Base-by-base conservation (phyloP, 2,329 filamentous ascomycete genomes). In the Colletotrichum eremochloae region DNA sequence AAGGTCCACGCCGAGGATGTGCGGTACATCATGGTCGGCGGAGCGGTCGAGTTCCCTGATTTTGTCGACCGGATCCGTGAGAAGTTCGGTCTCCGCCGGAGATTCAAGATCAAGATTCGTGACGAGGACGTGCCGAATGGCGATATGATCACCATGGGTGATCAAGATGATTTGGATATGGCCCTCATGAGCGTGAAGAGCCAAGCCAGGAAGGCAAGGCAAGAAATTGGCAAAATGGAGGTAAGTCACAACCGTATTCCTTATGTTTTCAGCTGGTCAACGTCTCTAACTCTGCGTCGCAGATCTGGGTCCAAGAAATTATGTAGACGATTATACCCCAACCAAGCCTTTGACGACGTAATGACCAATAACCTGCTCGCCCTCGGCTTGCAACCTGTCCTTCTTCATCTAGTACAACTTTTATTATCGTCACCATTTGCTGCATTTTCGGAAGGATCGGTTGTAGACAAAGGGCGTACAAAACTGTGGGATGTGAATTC, bases 131-230 rank as follows among this genome's bases (percentile, higher is more conserved):
- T 86, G 72, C 88, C 89, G 0, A 87, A 92, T 67, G 93, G 93
- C 3, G 96, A 98, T 79, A 96, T 98, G 93, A 97, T 99, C 79
- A 98, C 96, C 42, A 92, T 99, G 90, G 95, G 93, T 40, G 96
- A 99, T 81, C 94, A 98, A 81, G 96, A 99, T 78, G 96, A 99
- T 84, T 83, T 98, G 74, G 95, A 98, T 63, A 93, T 98, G 90
- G 91, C 94, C 38, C 87, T 98, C 66, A 88, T 89, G 80, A 88
- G 86, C 58, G 91, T 92, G 8, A 93, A 90, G 81, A 88, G 88
- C 62, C 84, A 85, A 71, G 95, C 93, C 60, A 90, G 87, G 82
- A 93, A 89, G 81, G 92, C 96, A 79, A 89, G 91, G 77, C 87
- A 88, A 74, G 95, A 97, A 74, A 93, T 95, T 85, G 95, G 94